Evolutionary conservation across 306 rosid species (phyloP), one percentile per base, ranked within the genome.

Genomic region (Echinosophora koreensis): DNA sequence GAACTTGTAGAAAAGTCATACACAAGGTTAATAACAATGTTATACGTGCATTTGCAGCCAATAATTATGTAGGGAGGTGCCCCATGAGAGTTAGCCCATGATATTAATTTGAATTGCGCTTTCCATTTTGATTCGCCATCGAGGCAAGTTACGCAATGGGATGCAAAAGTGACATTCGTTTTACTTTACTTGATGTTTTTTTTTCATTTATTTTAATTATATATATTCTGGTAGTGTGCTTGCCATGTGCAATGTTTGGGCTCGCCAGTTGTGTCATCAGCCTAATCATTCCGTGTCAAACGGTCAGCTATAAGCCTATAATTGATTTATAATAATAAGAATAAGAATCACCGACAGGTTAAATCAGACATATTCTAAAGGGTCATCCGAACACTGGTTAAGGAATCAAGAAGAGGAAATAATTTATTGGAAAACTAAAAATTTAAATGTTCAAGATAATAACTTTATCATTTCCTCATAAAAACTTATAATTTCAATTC

Each of bases 41-140:
- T 70, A 52, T 50, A n/a, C n/a, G 75, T 70, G 73, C 69, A 82
- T 76, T 27, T 71, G 17, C 77, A 58, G 0, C 71, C 86, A 79
- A 82, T 77, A 62, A 58, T 66, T 64, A 67, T 61, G 34, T 51
- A 59, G 69, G 9, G 50, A 57, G 28, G 50, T 74, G 64, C 39
- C 54, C 62, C 54, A 38, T 14, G 32, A 2, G 1, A 28, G 46
- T 35, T 46, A 46, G 73, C 61, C 56, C 59, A 54, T 34, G 15
- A 9, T 37, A 5, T 2, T n/a, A n/a, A n/a, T n/a, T 63, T 80
- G 30, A 77, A 52, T 64, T 42, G 47, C n/a, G 64, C 42, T 68
- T 35, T 70, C 39, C 75, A 44, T 46, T 64, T 52, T 54, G 13
- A 77, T 54, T 70, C 57, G 11, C 78, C 60, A 81, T 56, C 22